phyloP scores from a whole-genome alignment of 768 basidiomycete genomes.

The Suillus subaureus region DNA sequence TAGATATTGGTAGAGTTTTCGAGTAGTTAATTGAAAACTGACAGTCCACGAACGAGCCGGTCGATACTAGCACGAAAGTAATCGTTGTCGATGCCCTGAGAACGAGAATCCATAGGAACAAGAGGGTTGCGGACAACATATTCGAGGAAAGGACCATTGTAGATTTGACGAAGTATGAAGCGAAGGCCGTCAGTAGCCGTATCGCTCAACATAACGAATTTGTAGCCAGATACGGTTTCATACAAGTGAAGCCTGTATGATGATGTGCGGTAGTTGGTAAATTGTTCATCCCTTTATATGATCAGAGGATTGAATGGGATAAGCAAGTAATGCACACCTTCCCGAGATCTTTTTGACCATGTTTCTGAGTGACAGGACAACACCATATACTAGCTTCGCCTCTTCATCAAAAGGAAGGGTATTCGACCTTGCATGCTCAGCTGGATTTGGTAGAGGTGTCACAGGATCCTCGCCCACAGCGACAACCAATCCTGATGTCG shows the following conservation, averaged over 20 bases:
- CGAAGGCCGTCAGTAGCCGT: slow-evolving; percentile 82
- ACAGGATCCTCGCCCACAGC: slow-evolving; percentile 52
- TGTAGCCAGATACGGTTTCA: slow-evolving; percentile 91
- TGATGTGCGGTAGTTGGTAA: slow-evolving; percentile 88
- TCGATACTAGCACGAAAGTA: slow-evolving; percentile 83
- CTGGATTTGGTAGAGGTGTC: slow-evolving; percentile 19
- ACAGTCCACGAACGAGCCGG: slow-evolving; percentile 65
- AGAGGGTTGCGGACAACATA: slow-evolving; percentile 94
- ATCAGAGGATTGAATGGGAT: not conserved
- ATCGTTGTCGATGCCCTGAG: slow-evolving; percentile 90
- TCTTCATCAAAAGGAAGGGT: slow-evolving; percentile 94
- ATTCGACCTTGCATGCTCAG: slow-evolving; percentile 36
- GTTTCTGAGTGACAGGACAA: slow-evolving; percentile 86
- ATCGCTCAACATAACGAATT: slow-evolving; percentile 93
- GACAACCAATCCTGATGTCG: slow-evolving; percentile 68
- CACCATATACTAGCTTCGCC: slow-evolving; percentile 95
- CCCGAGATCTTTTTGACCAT: slow-evolving; percentile 95
- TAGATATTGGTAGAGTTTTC: slow-evolving; percentile 18
- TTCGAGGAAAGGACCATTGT: slow-evolving; percentile 92
- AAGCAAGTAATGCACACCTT: slow-evolving; percentile 48
- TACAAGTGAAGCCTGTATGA: slow-evolving; percentile 92
- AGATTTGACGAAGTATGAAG: slow-evolving; percentile 83
- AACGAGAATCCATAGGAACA: slow-evolving; percentile 77
- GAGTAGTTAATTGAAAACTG: slow-evolving; percentile 40
- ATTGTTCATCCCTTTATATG: slow-evolving; percentile 77